phyloP scores from a whole-genome alignment of 2,329 filamentous ascomycete species.

The Colletotrichum sp. region DNA sequence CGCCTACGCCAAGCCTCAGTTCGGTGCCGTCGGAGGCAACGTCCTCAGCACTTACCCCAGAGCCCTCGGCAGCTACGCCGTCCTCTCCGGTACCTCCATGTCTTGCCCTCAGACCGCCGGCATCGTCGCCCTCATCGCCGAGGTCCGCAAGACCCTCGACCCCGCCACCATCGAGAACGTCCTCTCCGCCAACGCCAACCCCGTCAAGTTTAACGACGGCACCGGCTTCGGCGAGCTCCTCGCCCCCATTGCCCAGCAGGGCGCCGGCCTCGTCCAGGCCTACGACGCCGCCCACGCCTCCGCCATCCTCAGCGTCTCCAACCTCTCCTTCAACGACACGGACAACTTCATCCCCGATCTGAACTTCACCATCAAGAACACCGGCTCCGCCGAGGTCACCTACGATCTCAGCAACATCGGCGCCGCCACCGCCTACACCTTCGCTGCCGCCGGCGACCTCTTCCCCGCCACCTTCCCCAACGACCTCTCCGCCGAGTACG shows the following conservation, averaged over 20 bases:
- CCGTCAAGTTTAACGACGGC: slow-evolving; percentile 53
- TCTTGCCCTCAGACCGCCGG: slow-evolving; percentile 60
- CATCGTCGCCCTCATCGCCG: slow-evolving; percentile 56
- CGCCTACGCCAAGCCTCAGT: slow-evolving; percentile 58
- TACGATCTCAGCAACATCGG: slow-evolving; percentile 57
- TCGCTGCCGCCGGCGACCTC: slow-evolving; percentile 35
- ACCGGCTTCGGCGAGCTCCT: slow-evolving; percentile 38
- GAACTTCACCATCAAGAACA: slow-evolving; percentile 62
- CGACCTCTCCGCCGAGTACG: slow-evolving; percentile 42
- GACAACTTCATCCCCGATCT: slow-evolving; percentile 54
- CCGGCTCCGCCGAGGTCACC: slow-evolving; percentile 48
- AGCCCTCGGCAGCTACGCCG: slow-evolving; percentile 50
- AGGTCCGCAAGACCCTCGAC: slow-evolving; percentile 54
- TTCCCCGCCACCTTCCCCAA: slow-evolving; percentile 49
- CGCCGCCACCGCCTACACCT: slow-evolving; percentile 59
- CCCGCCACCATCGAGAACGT: slow-evolving; percentile 54
- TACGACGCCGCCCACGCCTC: slow-evolving; percentile 61
- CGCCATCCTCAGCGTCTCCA: slow-evolving; percentile 57
- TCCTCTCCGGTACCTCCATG: slow-evolving; percentile 65
- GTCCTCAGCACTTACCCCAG: slow-evolving; percentile 62
- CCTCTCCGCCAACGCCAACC: slow-evolving; percentile 53
- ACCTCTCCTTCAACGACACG: slow-evolving; percentile 68
- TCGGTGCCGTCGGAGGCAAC: slow-evolving; percentile 59
- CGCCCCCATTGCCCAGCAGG: slow-evolving; percentile 64
- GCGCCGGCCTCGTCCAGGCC: slow-evolving; percentile 63